phyloP scores from a whole-genome alignment of 441 rosid species.

The Melastoma candidum region DNA sequence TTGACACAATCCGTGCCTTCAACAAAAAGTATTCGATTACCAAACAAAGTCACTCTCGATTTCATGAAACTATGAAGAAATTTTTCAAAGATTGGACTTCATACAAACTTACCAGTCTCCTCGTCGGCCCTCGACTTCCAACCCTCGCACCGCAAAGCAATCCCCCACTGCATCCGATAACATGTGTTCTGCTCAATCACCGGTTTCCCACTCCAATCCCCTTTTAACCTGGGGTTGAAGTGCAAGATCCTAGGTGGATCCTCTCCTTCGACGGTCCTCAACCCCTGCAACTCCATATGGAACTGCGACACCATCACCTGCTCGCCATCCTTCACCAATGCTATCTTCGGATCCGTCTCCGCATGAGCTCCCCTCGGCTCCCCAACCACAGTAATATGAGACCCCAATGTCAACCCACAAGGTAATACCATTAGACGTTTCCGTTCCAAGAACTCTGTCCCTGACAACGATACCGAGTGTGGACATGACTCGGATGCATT shows the following conservation, averaged over 20 bases:
- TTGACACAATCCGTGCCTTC: no score
- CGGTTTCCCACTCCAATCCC: conserved; percentile 91
- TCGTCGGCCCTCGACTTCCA: conserved; percentile 67
- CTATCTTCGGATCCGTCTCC: conserved; percentile 53
- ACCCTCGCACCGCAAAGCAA: conserved; percentile 72
- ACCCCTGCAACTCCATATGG: conserved; percentile 84
- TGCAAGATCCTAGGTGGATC: conserved; percentile 91
- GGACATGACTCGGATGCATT: conserved; percentile 45
- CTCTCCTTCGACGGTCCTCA: conserved; percentile 80
- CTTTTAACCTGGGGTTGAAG: conserved; percentile 82
- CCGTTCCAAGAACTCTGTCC: conserved; percentile 41
- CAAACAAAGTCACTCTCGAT: no score
- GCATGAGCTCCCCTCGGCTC: conserved; percentile 66
- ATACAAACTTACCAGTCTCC: conserved; percentile 50
- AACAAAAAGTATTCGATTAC: no score
- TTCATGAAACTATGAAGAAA: neutral
- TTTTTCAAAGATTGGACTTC: neutral
- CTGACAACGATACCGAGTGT: conserved; percentile 47
- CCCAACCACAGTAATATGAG: conserved; percentile 77
- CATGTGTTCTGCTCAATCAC: conserved; percentile 97
- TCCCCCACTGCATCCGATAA: conserved; percentile 95
- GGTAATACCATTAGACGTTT: conserved; percentile 57
- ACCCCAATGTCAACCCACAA: conserved; percentile 82
- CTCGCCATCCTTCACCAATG: conserved; percentile 37
- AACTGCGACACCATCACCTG: conserved; percentile 66